Conservation (phyloP, 2,329 filamentous ascomycete genomes). For the Alternaria brassicicola region DNA sequence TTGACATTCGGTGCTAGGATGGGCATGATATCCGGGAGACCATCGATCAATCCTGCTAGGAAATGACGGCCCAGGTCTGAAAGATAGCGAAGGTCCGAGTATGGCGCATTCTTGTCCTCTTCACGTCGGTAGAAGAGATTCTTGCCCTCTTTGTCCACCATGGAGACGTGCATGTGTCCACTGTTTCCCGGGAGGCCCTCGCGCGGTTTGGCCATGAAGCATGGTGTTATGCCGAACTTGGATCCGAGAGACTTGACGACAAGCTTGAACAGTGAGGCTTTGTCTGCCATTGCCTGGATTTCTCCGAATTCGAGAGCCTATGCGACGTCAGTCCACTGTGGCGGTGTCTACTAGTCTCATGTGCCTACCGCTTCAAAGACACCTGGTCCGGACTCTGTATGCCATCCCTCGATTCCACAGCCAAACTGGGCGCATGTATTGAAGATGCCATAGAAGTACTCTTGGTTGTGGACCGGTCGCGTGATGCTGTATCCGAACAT, state of each 20-base stretch:
- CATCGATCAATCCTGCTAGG: slow-evolving; percentile 85
- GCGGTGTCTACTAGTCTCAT: not conserved
- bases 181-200: slow-evolving; percentile 92
- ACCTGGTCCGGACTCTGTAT: slow-evolving; percentile 90
- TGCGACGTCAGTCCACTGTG: slow-evolving; percentile 51
- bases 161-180: slow-evolving; percentile 92
- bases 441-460: slow-evolving; percentile 89
- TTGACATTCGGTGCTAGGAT: slow-evolving; percentile 93
- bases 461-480: slow-evolving; percentile 84
- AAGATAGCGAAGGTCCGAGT: slow-evolving; percentile 70
- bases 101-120: slow-evolving; percentile 68
- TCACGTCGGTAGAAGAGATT: slow-evolving; percentile 81
- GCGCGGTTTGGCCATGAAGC: slow-evolving; percentile 98
- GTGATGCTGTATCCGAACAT: slow-evolving; percentile 97
- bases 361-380: slow-evolving; percentile 85
- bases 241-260: slow-evolving; percentile 87
- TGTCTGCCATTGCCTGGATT: slow-evolving; percentile 87
- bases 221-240: slow-evolving; percentile 89
- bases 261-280: slow-evolving; percentile 92
- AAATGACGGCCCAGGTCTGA: slow-evolving; percentile 93
- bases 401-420: slow-evolving; percentile 90
- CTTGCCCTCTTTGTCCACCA: slow-evolving; percentile 78
- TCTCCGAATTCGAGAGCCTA: slow-evolving; percentile 85
- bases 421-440: slow-evolving; percentile 77
- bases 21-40: slow-evolving; percentile 94